Base-by-base conservation (phyloP, 148 eudicot genomes). In the Mesembryanthemum crystallinum region DNA sequence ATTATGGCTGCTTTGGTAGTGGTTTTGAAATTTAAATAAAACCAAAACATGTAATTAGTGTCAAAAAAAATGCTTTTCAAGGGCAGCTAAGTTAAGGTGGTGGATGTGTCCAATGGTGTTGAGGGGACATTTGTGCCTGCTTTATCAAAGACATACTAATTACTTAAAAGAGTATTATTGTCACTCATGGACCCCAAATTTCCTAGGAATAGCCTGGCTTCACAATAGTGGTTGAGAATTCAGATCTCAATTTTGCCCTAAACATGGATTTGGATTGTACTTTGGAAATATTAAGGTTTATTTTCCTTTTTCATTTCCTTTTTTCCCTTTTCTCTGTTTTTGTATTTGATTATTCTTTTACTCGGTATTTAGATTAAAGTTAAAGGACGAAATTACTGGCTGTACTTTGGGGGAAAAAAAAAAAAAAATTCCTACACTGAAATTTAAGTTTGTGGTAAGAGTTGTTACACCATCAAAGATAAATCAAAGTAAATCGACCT, bases 71-170 rank as follows among this genome's bases (percentile, higher is more conserved):
- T 67, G 57, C 66, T 67, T 67, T 73, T 67, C 6, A 20, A 28
- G 61, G 23, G 47, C 25, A 49, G 69, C 67, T 59, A 28, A 75
- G 18, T 18, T 54, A 7, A 17, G 58, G 23, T 54, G 58, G 58
- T 59, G 39, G 43, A 71, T 14, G 52, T 23, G 8, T 13, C n/a
- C 52, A 60, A n/a, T 35, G 72, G 51, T 64, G 77, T 64, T 64
- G 71, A 75, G 78, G 71, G 68, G 78, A 65, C 52, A 12, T 67
- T 58, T 47, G 21, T 49, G 23, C 35, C 29, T 52, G 27, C 73
- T 76, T 76, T 76, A 68, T 59, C 67, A 27, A 63, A 29, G 79
- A 68, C 73, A 76, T 76, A 45, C 67, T 76, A 43, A 76, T 76
- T 54, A 76, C 73, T 69, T 42, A 15, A 39, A n/a, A 54, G 54